phyloP scores from a whole-genome alignment of 2,329 filamentous ascomycete species.

The Penicillium sp. region DNA sequence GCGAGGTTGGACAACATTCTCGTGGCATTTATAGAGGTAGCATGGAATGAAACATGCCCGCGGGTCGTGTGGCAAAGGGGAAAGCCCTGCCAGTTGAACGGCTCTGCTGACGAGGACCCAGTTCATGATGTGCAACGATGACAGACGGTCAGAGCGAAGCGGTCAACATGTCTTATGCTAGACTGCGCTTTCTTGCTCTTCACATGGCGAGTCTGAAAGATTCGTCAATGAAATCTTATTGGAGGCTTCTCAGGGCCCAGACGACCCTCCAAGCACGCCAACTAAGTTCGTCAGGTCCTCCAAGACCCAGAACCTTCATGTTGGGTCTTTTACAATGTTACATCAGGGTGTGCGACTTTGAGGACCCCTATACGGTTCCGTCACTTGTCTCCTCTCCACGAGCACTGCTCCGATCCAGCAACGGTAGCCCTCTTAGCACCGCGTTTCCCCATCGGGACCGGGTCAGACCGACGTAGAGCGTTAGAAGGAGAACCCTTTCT shows the following conservation, averaged over 20 bases:
- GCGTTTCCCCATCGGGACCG: constrained; percentile 2
- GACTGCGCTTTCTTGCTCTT: constrained; percentile 13
- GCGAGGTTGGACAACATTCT: constrained; percentile 22
- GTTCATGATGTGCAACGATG: constrained; percentile 23
- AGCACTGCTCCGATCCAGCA: constrained; percentile 12
- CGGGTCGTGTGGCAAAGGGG: constrained; percentile 6
- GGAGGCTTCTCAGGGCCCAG: constrained; percentile 8
- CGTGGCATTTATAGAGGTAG: constrained; percentile 18
- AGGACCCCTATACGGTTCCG: constrained; percentile 11
- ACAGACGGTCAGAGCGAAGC: constrained; percentile 12
- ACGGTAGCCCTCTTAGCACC: constrained; percentile 2
- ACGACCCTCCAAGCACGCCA: constrained; percentile 4
- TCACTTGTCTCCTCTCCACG: constrained; percentile 4
- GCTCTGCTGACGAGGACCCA: constrained; percentile 21
- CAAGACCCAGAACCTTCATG: constrained; percentile 11
- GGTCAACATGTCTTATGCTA: constrained; percentile 5
- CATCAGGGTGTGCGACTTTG: constrained; percentile 22
- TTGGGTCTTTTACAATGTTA: constrained; percentile 20
- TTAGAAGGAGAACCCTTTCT: constrained; percentile 9
- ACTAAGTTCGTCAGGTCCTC: constrained; percentile 7
- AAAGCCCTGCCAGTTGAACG: constrained; percentile 2
- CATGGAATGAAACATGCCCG: constrained; percentile 17
- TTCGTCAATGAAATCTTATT: constrained; percentile 11
- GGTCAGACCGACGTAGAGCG: constrained; percentile 2
- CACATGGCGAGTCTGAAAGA: constrained; percentile 23